Evolutionary conservation across 129 eudicot genomes (phyloP).

Genomic region (Deinandra increscens): DNA sequence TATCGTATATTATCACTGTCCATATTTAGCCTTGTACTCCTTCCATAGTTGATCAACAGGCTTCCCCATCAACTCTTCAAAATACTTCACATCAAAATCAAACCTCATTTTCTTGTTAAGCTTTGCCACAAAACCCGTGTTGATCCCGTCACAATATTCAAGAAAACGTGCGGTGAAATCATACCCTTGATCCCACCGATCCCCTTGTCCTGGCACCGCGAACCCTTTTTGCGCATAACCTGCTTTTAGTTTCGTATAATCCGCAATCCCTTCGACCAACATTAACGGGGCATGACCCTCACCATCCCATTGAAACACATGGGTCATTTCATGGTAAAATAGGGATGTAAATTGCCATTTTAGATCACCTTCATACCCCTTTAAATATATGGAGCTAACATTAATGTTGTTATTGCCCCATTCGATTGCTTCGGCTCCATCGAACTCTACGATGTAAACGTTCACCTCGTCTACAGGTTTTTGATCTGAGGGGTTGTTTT

Average conservation of each 20-base stretch:
- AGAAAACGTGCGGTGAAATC: constrained; percentile 21
- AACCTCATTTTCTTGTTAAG: constrained; percentile 19
- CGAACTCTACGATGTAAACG: constrained; percentile 2
- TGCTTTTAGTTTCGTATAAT: constrained; percentile 10
- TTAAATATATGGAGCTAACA: constrained; percentile 6
- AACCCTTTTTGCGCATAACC: background rate
- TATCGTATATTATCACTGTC: background rate
- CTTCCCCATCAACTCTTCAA: constrained; percentile 2
- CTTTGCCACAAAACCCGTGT: constrained; percentile 15
- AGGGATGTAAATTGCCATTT: constrained; percentile 18
- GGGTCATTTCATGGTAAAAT: constrained; percentile 45
- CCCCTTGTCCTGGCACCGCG: constrained; percentile 19
- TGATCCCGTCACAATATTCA: constrained; percentile 16
- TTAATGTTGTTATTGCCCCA: constrained; percentile 18
- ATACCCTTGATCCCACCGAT: constrained; percentile 31
- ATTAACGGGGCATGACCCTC: background rate
- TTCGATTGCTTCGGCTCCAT: background rate
- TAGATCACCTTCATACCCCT: background rate
- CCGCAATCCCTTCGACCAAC: constrained; percentile 23
- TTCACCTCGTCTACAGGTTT: background rate
- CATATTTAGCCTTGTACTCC: constrained; percentile 23
- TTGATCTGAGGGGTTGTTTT: background rate
- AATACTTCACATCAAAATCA: background rate
- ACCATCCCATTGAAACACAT: constrained; percentile 40
- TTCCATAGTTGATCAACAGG: constrained; percentile 10